A percentile compares a stretch with the other conserved stretches of the same genome.
Conservation (phyloP, 768 basidiomycete species). For the Boletellus ananiceps region DNA sequence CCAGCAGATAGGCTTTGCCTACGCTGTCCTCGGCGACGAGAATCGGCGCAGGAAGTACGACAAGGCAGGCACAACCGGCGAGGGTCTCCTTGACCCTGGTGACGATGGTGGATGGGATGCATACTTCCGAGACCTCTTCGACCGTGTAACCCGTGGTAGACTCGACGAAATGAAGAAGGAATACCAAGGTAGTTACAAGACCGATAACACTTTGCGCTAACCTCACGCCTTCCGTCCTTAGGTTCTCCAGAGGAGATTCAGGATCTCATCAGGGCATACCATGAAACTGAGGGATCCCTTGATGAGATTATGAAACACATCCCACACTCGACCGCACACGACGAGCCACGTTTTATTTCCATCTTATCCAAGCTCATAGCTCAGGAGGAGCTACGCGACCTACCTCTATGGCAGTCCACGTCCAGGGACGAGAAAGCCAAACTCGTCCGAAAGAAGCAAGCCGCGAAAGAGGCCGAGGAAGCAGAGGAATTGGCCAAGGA, state of each 20-base stretch:
- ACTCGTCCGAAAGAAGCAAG: slow-evolving; percentile 66
- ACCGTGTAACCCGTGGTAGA: slow-evolving; percentile 77
- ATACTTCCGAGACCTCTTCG: slow-evolving; percentile 89
- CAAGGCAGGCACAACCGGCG: slow-evolving; percentile 78
- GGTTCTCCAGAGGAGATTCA: slow-evolving; percentile 81
- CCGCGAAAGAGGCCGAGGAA: slow-evolving; percentile 75
- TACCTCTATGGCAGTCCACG: slow-evolving; percentile 62
- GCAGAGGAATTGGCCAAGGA: slow-evolving; percentile 83
- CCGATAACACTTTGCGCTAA: background rate
- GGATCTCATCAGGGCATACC: slow-evolving; percentile 76
- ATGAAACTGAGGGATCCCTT: slow-evolving; percentile 66
- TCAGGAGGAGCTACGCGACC: slow-evolving; percentile 50
- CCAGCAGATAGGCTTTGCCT: slow-evolving; percentile 93
- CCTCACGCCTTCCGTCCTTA: slow-evolving; percentile 28
- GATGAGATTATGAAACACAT: slow-evolving; percentile 79
- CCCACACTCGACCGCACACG: slow-evolving; percentile 78
- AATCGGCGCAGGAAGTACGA: slow-evolving; percentile 77
- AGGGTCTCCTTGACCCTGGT: slow-evolving; percentile 63
- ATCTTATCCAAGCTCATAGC: slow-evolving; percentile 64
- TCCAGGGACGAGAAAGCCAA: slow-evolving; percentile 78
- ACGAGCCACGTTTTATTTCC: slow-evolving; percentile 80
- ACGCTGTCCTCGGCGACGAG: slow-evolving; percentile 80
- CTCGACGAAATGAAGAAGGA: slow-evolving; percentile 91
- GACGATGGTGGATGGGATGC: slow-evolving; percentile 87
- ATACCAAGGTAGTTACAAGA: slow-evolving; percentile 66